Evolutionary conservation across 179 eudicot species (phyloP), one percentile per base, ranked within the genome.

Genomic region (Beta lomatogona): DNA sequence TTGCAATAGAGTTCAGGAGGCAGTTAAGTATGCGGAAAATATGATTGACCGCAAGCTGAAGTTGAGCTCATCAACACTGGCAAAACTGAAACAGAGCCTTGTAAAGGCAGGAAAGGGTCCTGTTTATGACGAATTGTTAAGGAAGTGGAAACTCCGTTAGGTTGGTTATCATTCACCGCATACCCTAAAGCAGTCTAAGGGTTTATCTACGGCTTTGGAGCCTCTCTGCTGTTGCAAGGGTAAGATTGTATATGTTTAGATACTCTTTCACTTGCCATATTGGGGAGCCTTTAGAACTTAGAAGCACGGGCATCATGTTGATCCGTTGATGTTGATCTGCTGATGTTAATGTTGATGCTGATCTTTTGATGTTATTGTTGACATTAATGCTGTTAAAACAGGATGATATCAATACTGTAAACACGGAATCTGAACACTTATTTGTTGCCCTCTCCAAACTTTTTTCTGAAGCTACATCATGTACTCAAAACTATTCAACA

Each of bases 11-110:
- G 77, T 94, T 45, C 91, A 88, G 25, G 98, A 94, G 88, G 95
- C 97, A 57, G 93, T 90, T 25, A 94, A 92, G 87, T 92, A 91
- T 87, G 98, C 97, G 15, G 90, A 91, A 74, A 93, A 92, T 85
- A 90, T 94, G 93, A 89, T 90, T 48, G 95, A 89, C 52, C 85
- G 92, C 12, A 81, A 86, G 75, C 90, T 94, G 81, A 94, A 89
- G 89, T 77, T 92, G 91, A 88, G 76, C 82, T 89, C 98, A 67
- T 79, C 89, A 5, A 83, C 90, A 1, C 67, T 90, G 72, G 70
- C 91, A 0, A 90, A 88, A 79, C 81, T 94, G 88, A 90, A 89
- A 71, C 90, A 90, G 77, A 90, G 88, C 81, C 94, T 94, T 45
- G 66, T 71, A 11, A 90, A 89, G 81, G 84, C 78, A 18, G 92